Percentiles rank a stretch among this genome's conserved stretches.
These are phyloP conservation scores for Parietichytrium sp. DNA, from an alignment of 108 stramenopile genomes.

Conservation along the genomic window DNA sequence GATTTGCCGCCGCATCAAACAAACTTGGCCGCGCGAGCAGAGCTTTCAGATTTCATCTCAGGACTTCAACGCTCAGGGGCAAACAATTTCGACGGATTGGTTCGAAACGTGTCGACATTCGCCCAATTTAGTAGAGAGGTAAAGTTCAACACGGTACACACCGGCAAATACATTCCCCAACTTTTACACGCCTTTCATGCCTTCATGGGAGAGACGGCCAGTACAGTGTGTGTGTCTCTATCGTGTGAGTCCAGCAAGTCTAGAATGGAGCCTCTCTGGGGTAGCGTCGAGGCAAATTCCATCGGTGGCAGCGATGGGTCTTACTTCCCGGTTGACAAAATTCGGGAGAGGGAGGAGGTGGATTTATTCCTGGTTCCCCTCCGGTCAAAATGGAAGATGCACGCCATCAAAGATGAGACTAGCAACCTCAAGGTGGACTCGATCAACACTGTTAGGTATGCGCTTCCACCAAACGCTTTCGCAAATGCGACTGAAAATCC, in stretches of 20 bases:
- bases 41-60: neutral
- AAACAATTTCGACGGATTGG: neutral
- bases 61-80: neutral
- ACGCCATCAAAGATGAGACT: no score
- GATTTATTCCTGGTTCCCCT: no score
- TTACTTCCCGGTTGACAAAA: neutral
- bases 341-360: neutral
- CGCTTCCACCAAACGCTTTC: neutral
- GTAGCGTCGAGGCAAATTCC: neutral
- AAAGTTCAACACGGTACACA: neutral
- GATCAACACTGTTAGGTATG: neutral
- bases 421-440: neutral
- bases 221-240: neutral
- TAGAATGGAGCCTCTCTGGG: neutral
- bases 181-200: neutral
- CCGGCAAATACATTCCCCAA: slow-evolving; percentile 22
- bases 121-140: neutral
- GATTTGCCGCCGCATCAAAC: no score
- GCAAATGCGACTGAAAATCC: neutral
- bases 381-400: no score
- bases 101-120: neutral
- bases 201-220: neutral
- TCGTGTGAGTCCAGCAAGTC: neutral
- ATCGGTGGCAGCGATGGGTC: neutral
- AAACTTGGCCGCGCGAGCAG: neutral